Conservation (phyloP, 495 filamentous ascomycete species). For the Hyaloscypha finlandica region DNA sequence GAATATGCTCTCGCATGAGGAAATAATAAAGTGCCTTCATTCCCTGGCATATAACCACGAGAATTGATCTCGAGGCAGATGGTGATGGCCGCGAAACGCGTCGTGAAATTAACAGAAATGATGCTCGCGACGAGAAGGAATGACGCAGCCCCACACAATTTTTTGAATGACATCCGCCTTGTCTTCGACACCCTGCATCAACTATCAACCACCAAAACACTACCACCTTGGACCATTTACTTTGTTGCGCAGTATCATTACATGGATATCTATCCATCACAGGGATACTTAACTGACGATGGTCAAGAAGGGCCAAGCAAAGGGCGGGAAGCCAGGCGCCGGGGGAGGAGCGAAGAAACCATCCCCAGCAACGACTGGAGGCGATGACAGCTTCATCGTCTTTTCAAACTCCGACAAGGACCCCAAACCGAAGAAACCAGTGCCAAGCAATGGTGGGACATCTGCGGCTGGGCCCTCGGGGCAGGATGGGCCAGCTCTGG, state of each 20-base stretch:
- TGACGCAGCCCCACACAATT: not conserved
- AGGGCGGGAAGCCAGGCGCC: conserved; percentile 38
- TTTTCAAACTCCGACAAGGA: conserved; percentile 66
- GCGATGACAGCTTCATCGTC: conserved; percentile 66
- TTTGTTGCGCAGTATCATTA: conserved; percentile 10
- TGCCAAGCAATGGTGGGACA: conserved; percentile 39
- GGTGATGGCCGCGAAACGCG: not conserved
- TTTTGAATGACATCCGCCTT: not conserved
- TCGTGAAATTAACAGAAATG: not conserved
- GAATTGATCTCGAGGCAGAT: not conserved
- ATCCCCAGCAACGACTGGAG: conserved; percentile 29
- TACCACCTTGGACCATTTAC: not conserved
- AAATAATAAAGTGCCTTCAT: not conserved
- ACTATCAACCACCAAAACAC: not conserved
- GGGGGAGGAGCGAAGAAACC: conserved; percentile 23
- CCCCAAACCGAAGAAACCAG: conserved; percentile 47
- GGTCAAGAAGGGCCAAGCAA: conserved; percentile 52
- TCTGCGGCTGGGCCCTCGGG: conserved; percentile 30
- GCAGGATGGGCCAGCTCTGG: conserved; percentile 37
- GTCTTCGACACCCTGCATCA: not conserved
- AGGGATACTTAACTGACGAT: conserved; percentile 21
- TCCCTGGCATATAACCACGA: not conserved
- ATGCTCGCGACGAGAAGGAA: not conserved
- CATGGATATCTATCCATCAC: conserved; percentile 18
- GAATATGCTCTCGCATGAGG: not conserved